Percentiles rank a stretch among this genome's conserved stretches.
Evolutionary conservation across 345 rosid genomes (phyloP).

Genomic region (Arabis hirsuta): DNA sequence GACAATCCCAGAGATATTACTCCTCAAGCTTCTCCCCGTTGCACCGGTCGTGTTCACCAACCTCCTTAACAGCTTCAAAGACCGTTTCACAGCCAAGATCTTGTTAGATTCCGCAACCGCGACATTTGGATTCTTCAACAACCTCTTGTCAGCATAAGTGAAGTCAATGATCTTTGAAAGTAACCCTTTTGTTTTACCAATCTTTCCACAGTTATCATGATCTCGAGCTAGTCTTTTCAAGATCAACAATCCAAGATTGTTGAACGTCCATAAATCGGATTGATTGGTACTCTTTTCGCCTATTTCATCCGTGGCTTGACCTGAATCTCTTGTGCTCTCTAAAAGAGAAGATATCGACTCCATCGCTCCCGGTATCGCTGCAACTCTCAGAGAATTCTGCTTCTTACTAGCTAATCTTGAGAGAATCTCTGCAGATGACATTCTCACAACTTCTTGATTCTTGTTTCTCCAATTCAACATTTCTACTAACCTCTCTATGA

Average conservation of each 20-base stretch:
- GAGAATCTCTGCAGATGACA: constrained; percentile 75
- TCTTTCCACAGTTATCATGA: constrained; percentile 88
- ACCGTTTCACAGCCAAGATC: constrained; percentile 68
- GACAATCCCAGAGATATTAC: constrained; percentile 73
- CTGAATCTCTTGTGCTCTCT: constrained; percentile 52
- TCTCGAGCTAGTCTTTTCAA: constrained; percentile 82
- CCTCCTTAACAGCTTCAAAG: constrained; percentile 80
- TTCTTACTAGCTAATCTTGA: constrained; percentile 78
- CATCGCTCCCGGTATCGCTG: constrained; percentile 86
- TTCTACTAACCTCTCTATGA: constrained; percentile 78
- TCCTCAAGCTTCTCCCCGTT: constrained; percentile 73
- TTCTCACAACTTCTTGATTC: constrained; percentile 74
- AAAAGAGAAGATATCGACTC: constrained; percentile 90
- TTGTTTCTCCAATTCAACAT: constrained; percentile 94
- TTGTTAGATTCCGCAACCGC: constrained; percentile 44
- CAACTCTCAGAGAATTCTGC: constrained; percentile 77
- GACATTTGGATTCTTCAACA: constrained; percentile 49
- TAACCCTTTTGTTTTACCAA: constrained; percentile 84
- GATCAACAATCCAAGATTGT: constrained; percentile 75
- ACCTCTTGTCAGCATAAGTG: constrained; percentile 61
- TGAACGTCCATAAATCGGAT: constrained; percentile 65
- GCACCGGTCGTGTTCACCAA: constrained; percentile 74
- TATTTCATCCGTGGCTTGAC: constrained; percentile 72
- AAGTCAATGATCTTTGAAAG: constrained; percentile 87
- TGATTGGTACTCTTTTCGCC: constrained; percentile 56